Evolutionary conservation across 306 rosid species (phyloP).

Genomic region (Ormosia semicastrata): DNA sequence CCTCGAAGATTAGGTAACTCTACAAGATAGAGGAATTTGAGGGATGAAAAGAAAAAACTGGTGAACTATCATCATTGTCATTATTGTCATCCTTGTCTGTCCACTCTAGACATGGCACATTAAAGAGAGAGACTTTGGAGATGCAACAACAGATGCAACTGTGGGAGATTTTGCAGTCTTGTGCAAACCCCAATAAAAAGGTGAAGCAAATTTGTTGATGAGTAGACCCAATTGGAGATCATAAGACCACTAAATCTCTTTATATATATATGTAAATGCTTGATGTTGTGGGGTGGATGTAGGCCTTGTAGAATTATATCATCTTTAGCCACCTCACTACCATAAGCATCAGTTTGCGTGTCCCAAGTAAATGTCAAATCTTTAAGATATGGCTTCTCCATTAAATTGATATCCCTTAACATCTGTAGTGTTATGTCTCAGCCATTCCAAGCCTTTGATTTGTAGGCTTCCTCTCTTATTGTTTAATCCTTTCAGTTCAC

Average conservation of each 20-base stretch:
- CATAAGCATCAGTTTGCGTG: not conserved
- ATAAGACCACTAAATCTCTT: not conserved
- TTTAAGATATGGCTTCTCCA: not conserved
- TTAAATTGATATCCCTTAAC: not conserved
- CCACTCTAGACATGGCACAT: too few relatives aligned
- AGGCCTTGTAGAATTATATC: not conserved
- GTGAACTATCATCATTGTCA: too few relatives aligned
- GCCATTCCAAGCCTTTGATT: not conserved
- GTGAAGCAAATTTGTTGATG: not conserved
- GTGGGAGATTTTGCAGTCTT: slow-evolving; percentile 1
- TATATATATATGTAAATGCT: rapidly evolving
- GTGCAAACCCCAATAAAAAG: rapidly evolving
- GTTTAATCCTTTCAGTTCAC: not conserved
- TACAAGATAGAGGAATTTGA: too few relatives aligned
- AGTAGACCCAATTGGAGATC: not conserved
- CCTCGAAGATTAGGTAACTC: too few relatives aligned
- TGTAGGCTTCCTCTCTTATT: not conserved
- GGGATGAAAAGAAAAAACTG: too few relatives aligned
- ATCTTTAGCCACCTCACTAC: not conserved
- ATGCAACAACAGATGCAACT: too few relatives aligned
- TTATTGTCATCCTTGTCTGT: too few relatives aligned
- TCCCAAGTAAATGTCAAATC: not conserved
- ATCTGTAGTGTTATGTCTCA: not conserved
- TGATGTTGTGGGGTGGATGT: not conserved
- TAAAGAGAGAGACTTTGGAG: too few relatives aligned